phyloP scores from a whole-genome alignment of 2,329 filamentous ascomycete species.

The Reticulascus tulasneorum region DNA sequence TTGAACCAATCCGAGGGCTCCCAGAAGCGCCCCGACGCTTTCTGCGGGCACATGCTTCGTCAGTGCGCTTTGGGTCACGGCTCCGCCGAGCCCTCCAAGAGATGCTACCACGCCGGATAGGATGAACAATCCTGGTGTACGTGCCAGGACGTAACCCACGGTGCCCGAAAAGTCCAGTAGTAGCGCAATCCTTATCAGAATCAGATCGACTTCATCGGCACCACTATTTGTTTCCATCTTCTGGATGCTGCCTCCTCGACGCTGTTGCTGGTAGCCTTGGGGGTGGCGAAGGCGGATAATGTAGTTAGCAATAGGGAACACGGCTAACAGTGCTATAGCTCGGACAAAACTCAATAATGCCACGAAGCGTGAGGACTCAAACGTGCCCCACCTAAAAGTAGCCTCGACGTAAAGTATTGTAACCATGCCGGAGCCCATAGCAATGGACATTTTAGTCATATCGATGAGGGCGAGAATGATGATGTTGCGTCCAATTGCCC shows the following conservation, averaged over 20 bases:
- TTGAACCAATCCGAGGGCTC: slow-evolving; percentile 82
- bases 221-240: slow-evolving; percentile 55
- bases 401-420: slow-evolving; percentile 79
- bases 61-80: slow-evolving; percentile 76
- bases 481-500: slow-evolving; percentile 69
- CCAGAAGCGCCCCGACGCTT: slow-evolving; percentile 79
- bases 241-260: slow-evolving; percentile 26
- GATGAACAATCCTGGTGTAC: slow-evolving; percentile 61
- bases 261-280: slow-evolving; percentile 35
- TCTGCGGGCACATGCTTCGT: slow-evolving; percentile 89
- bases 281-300: slow-evolving; percentile 60
- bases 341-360: slow-evolving; percentile 74
- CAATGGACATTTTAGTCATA: slow-evolving; percentile 73
- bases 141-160: slow-evolving; percentile 67
- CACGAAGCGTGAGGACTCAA: slow-evolving; percentile 77
- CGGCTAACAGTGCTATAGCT: slow-evolving; percentile 67
- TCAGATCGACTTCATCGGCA: slow-evolving; percentile 73
- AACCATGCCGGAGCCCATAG: slow-evolving; percentile 77
- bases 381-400: slow-evolving; percentile 76
- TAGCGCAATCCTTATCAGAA: slow-evolving; percentile 70
- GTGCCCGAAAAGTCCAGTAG: slow-evolving; percentile 74
- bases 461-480: slow-evolving; percentile 76
- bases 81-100: slow-evolving; percentile 78
- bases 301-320: slow-evolving; percentile 75
- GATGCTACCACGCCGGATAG: slow-evolving; percentile 70